A percentile compares a stretch with the other conserved stretches of the same genome.
phyloP scores from a whole-genome alignment of 2,329 filamentous ascomycete species.

The Incumbomyces delicatus region DNA sequence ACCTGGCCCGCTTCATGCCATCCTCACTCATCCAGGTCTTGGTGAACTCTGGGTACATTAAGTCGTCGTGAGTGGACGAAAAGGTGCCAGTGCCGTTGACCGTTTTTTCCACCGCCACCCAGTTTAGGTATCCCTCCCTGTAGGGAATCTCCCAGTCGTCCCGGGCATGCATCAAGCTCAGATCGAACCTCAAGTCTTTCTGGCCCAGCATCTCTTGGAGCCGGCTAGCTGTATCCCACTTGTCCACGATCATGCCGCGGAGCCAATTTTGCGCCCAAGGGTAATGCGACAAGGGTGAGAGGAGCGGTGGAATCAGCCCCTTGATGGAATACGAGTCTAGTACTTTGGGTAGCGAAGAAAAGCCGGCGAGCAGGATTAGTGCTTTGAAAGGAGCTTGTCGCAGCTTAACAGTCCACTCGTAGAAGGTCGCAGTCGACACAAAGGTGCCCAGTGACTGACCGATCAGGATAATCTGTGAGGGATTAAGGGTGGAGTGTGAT shows the following conservation, averaged over 20 bases:
- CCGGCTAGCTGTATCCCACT: constrained; percentile 64
- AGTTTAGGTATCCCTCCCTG: constrained; percentile 34
- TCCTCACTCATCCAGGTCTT: constrained; percentile 18
- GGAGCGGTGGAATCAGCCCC: constrained; percentile 62
- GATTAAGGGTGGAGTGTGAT: constrained; percentile 30
- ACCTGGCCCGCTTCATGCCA: constrained; percentile 31
- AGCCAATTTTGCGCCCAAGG: constrained; percentile 55
- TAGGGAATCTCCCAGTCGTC: constrained; percentile 78
- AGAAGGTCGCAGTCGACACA: constrained; percentile 59
- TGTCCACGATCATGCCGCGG: constrained; percentile 59
- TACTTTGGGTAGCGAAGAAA: constrained; percentile 63
- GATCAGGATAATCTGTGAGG: constrained; percentile 65
- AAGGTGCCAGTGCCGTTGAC: constrained; percentile 16
- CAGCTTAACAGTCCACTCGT: constrained; percentile 41
- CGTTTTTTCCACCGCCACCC: constrained; percentile 25
- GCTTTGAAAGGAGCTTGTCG: constrained; percentile 60
- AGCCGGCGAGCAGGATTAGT: constrained; percentile 68
- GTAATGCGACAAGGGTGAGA: constrained; percentile 63
- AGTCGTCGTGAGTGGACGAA: constrained; percentile 16
- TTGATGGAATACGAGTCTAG: constrained; percentile 67
- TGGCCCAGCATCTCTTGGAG: constrained; percentile 49
- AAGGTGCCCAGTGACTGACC: constrained; percentile 87
- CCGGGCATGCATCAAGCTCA: constrained; percentile 68
- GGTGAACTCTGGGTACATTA: constrained; percentile 10
- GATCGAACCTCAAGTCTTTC: constrained; percentile 45